Evolutionary conservation across 1,284 basidiomycete genomes (phyloP), one percentile per base, ranked within the genome.

Genomic region (Puccinia coronata): DNA sequence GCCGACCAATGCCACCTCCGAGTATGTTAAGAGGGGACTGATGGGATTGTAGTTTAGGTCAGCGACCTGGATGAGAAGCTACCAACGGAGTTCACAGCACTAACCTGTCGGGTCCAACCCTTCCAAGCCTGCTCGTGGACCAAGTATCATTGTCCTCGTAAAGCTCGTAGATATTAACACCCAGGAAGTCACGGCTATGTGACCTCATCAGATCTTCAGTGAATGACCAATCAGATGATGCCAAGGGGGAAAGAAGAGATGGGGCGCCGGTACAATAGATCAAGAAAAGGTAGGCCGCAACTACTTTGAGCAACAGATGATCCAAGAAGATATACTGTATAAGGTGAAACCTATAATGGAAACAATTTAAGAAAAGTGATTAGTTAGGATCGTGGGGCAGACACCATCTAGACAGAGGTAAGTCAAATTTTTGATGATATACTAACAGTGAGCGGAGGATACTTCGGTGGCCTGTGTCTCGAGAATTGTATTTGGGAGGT

Each of bases 401-500:
- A 23, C 36, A 41, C 28, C 18, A 4, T 47, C 2, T 12, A 23
- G 39, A 36, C 41, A 43, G 14, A 43, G 67, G 41, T 18, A 3
- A 6, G 9, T n/a, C 14, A 23, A 43, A 16, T 8, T 23, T n/a
- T 43, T n/a, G 25, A 61, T 11, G 12, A 67, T 36, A 20, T 67
- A 49, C 67, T 49, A 28, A 47, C 67, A 69, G 41, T n/a, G n/a
- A 69, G 41, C 36, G 41, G 18, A 39, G 18, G 18, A 63, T 63
- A 23, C 23, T 18, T 63, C 39, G 59, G 28, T 18, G 4, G 16
- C 18, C 28, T 8, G 31, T 63, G 18, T 63, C 34, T n/a, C 18
- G 59, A 63, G 59, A 47, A 49, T 69, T n/a, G 25, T 69, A 69
- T 34, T 69, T 47, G 9, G 67, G 67, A 1, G 67, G 67, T n/a